phyloP scores from a whole-genome alignment of 129 eudicot genomes.

The Tanacetum coccineum region DNA sequence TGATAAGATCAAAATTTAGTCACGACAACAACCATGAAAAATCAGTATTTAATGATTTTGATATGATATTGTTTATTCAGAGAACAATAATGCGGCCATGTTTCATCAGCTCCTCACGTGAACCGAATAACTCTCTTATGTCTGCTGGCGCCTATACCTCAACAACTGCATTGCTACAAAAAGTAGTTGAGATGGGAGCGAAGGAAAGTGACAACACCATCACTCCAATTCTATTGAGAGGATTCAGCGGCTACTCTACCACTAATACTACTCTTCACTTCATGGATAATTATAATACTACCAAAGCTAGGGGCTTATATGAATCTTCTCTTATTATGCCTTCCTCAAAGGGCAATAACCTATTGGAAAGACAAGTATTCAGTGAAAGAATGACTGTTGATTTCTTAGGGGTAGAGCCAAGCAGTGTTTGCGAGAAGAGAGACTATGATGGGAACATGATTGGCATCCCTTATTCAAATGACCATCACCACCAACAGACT shows the following conservation, averaged over 20 bases:
- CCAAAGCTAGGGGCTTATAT: conserved; percentile 10
- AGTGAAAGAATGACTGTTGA: conserved; percentile 43
- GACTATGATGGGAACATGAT: conserved; percentile 26
- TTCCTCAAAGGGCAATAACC: no score
- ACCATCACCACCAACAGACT: conserved; percentile 11
- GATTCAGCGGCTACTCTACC: conserved; percentile 44
- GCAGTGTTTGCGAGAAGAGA: conserved; percentile 29
- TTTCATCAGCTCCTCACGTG: conserved; percentile 23
- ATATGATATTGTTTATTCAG: conserved; percentile 28
- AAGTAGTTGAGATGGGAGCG: conserved; percentile 48
- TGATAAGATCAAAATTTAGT: conserved; percentile 10
- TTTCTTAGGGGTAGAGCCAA: conserved; percentile 45
- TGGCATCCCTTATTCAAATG: conserved; percentile 14
- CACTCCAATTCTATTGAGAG: conserved; percentile 40
- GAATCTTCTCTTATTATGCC: conserved; percentile 27
- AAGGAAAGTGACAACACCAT: conserved; percentile 38
- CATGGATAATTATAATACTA: conserved; percentile 5
- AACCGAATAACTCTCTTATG: conserved; percentile 23
- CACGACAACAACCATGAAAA: conserved; percentile 15
- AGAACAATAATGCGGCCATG: conserved; percentile 16
- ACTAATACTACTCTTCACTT: conserved; percentile 16
- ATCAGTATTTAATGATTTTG: conserved; percentile 14
- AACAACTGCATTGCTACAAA: no score
- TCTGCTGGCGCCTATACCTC: conserved; percentile 35
- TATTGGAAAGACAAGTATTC: no score